Conservation (phyloP, 2,329 filamentous ascomycete genomes). For the Albifimbria verrucaria region DNA sequence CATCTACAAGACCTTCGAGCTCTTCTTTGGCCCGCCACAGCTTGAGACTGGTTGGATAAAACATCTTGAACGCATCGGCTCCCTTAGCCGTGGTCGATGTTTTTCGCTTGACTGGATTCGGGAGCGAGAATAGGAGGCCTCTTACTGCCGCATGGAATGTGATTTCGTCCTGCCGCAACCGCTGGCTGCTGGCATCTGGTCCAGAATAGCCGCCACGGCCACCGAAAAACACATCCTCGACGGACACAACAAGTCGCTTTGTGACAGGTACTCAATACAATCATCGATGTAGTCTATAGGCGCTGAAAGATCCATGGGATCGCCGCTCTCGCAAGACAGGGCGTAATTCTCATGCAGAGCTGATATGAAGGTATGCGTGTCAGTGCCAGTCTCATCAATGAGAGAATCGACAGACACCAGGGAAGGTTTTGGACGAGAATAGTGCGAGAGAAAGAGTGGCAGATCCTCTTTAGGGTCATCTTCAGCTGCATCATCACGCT, state of each 20-base stretch:
- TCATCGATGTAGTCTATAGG: slow-evolving; percentile 76
- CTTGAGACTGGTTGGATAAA: slow-evolving; percentile 81
- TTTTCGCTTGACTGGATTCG: slow-evolving; percentile 78
- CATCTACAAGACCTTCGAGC: slow-evolving; percentile 67
- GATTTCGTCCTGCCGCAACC: slow-evolving; percentile 88
- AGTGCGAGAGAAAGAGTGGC: slow-evolving; percentile 55
- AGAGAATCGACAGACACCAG: slow-evolving; percentile 69
- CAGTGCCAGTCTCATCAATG: slow-evolving; percentile 91
- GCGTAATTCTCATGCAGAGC: slow-evolving; percentile 93
- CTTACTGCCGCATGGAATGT: slow-evolving; percentile 87
- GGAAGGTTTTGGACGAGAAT: slow-evolving; percentile 58
- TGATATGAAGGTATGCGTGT: slow-evolving; percentile 84
- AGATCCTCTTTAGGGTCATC: slow-evolving; percentile 48
- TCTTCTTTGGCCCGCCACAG: slow-evolving; percentile 84
- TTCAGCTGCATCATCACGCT: slow-evolving; percentile 60
- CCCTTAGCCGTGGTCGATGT: slow-evolving; percentile 38
- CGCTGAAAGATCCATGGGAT: slow-evolving; percentile 47
- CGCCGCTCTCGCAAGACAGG: slow-evolving; percentile 68
- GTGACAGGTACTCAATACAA: slow-evolving; percentile 84
- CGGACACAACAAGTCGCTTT: slow-evolving; percentile 79
- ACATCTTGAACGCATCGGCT: slow-evolving; percentile 79
- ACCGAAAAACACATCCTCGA: slow-evolving; percentile 68
- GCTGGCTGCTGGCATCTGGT: slow-evolving; percentile 63
- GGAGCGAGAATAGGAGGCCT: slow-evolving; percentile 80
- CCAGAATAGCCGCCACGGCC: slow-evolving; percentile 52